Conservation (phyloP, 345 rosid genomes). For the Erodium maritimum region DNA sequence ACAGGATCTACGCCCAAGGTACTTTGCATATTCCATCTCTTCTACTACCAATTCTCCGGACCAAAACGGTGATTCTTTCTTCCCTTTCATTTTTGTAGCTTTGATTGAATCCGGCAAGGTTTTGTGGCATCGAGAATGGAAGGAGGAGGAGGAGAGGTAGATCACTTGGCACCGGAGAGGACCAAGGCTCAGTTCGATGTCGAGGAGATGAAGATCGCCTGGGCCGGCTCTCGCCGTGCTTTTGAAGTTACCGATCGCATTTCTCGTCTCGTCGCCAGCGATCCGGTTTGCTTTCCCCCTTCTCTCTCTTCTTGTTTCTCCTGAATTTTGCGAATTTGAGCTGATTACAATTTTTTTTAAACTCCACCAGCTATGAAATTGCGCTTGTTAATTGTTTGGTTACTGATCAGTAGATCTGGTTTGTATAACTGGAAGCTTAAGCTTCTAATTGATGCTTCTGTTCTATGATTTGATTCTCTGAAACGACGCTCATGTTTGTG, state of each 20-base stretch:
- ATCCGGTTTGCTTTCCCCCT: slow-evolving; percentile 45
- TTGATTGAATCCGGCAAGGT: background rate
- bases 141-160: slow-evolving; percentile 25
- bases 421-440: background rate
- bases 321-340: background rate
- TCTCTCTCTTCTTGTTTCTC: background rate
- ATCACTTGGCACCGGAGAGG: slow-evolving; percentile 65
- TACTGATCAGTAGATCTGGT: background rate
- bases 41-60: background rate
- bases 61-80: background rate
- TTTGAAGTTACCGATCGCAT: slow-evolving; percentile 75
- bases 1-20: too few relatives aligned
- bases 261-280: slow-evolving; percentile 80
- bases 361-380: too few relatives aligned
- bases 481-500: background rate
- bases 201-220: slow-evolving; percentile 82
- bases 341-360: background rate
- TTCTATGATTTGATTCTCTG: background rate
- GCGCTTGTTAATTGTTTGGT: background rate
- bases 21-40: too few relatives aligned
- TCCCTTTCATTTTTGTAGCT: background rate
- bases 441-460: background rate
- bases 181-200: slow-evolving; percentile 70
- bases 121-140: slow-evolving; percentile 20
- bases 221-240: slow-evolving; percentile 88